Evolutionary conservation across 2,329 filamentous ascomycete genomes (phyloP), one percentile per base, ranked within the genome.

Genomic region (Aureobasidium sp.): DNA sequence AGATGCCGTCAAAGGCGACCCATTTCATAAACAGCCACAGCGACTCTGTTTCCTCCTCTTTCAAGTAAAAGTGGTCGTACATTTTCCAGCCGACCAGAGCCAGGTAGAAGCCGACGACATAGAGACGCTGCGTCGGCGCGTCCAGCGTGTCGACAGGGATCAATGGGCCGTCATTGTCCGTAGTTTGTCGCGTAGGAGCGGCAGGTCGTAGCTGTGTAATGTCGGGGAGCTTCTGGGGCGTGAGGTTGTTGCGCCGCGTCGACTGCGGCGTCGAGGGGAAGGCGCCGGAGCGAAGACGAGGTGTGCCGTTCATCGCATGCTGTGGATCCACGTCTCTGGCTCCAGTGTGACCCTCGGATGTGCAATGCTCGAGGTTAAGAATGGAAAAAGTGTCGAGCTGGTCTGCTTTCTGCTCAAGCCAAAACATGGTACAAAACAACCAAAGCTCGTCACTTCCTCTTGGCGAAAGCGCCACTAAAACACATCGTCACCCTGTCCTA

Each of bases 21-120:
- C 94, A 99, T 82, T 97, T 99, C 70, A 96, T 78, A 71, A 97
- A 97, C 53, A 93, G 82, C 83, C 86, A 89, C 64, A 94, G 87
- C n/a, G 92, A 96, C 69, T 91, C 87, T 63, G 89, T 84, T 66
- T 95, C 90, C 66, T 93, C 89, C 62, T 92, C 87, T 42, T 91
- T 81, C 65, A 93, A 77, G 62, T 83, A 84, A 66, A 86, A 84
- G 79, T 90, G 96, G 77, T 99, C 91, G 74, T 91, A 96, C 37
- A 94, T 76, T 69, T 91, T 87, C 87, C 90, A 97, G 64, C 86
- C 86, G 75, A 89, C 82, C 29, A 99, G 77, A 36, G 83, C 79
- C 45, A 86, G 74, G 73, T 96, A 97, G 66, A 96, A 76, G n/a
- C 85, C 87, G 65, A 88, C 83, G 52, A 91, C 87, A 73, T 96